phyloP scores from a whole-genome alignment of 805 yeast species.

The Candida insectalens region DNA sequence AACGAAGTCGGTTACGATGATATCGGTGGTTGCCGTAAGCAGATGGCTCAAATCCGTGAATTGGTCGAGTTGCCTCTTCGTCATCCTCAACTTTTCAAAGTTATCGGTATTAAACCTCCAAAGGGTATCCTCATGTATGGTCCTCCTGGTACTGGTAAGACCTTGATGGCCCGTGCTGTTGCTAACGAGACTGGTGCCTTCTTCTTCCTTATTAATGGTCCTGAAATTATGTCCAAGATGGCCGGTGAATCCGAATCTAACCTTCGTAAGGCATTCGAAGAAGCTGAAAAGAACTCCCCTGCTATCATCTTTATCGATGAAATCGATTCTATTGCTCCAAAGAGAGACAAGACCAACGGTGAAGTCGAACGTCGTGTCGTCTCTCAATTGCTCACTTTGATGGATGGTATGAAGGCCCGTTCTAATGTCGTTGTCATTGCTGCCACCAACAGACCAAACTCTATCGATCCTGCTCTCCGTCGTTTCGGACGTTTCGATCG shows the following conservation, averaged over 20 bases:
- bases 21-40: constrained; percentile 98
- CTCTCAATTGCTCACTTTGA: constrained; percentile 89
- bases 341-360: constrained; percentile 99
- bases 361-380: constrained; percentile 99
- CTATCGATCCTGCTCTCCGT: constrained; percentile 78
- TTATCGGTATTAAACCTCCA: constrained; percentile 98
- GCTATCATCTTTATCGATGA: constrained; percentile 97
- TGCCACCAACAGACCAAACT: constrained; percentile 86
- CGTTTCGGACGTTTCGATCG: constrained; percentile 82
- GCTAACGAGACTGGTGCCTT: constrained; percentile 99
- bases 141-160: constrained; percentile 99
- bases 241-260: constrained; percentile 99
- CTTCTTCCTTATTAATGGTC: constrained; percentile 96
- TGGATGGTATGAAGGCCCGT: constrained; percentile 99
- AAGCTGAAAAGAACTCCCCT: constrained; percentile 98
- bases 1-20: constrained; percentile 98
- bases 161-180: constrained; percentile 99
- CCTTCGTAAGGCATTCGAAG: constrained; percentile 96
- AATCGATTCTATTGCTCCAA: constrained; percentile 98
- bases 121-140: constrained; percentile 97
- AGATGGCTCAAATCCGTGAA: constrained; percentile 99
- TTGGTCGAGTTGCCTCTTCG: constrained; percentile 95
- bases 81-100: constrained; percentile 96
- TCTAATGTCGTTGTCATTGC: constrained; percentile 97
- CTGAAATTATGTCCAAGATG: constrained; percentile 99